Base-by-base conservation (phyloP, 2,329 filamentous ascomycete species). In the Dothiorella sarmentorum region DNA sequence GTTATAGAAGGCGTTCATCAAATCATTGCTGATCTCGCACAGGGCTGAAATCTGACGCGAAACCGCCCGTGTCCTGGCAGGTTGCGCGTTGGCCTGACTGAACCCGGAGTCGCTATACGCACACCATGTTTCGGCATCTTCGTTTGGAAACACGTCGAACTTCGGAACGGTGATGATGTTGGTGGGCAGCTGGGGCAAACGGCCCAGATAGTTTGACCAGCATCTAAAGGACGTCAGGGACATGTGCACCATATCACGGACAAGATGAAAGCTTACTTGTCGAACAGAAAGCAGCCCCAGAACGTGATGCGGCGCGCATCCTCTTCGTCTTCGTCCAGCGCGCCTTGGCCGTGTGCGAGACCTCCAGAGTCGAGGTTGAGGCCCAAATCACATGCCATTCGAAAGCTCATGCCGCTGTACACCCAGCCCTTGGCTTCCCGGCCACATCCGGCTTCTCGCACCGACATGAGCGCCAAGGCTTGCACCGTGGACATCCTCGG, bases 261-360 rank as follows among this genome's bases (percentile, higher is more conserved):
- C 10, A 33, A 5, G 17, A 27, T 18, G 24, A 31, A 26, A 37
- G 68, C 78, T 63, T 68, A 84, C 80, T 97, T 97, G 77, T 99
- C 94, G 71, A 97, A 96, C n/a, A 96, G 76, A 73, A 94, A 97
- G 71, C 92, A 97, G 6, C 94, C 94, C 94, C 94, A 97, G 69
- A 97, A 97, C 0, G 94, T 97, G 40, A 97, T 87, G 56, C 90
- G 83, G 37, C 94, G 82, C 2, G 91, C 92, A 74, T 99, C 94
- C 37, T 95, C 83, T 71, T 97, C 93, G 45, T 89, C 83, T 60
- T 96, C 90, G 61, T 86, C 85, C 63, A 93, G 80, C 52, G 82
- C 79, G 60, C 77, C 80, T 37, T 70, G 73, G 61, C 71, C 79
- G 7, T 76, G 75, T 7, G 82, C 81, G 60, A 90, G 81, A 7